These are phyloP conservation scores for Albophoma yamanashiensis DNA, from an alignment of 2,329 filamentous ascomycete genomes.

Conservation along the genomic window DNA sequence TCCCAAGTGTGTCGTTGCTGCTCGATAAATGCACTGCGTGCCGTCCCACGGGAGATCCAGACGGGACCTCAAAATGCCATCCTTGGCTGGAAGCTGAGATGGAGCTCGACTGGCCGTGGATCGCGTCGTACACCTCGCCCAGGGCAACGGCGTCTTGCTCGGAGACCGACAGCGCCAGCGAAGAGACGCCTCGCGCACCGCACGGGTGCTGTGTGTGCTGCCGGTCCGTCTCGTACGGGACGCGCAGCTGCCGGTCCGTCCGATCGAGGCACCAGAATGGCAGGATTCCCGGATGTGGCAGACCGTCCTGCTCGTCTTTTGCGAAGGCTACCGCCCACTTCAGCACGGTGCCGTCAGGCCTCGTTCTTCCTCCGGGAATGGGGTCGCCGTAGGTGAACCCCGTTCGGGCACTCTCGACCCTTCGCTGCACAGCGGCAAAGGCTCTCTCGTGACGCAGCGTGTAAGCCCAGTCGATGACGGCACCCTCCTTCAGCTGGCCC, in stretches of 20 bases:
- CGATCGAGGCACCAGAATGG: constrained; percentile 60
- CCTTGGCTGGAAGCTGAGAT: not conserved
- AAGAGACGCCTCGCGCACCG: constrained; percentile 38
- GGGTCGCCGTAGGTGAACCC: constrained; percentile 37
- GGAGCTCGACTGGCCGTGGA: constrained; percentile 8
- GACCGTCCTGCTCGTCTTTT: constrained; percentile 11
- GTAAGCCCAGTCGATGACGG: constrained; percentile 51
- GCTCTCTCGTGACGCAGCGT: constrained; percentile 25
- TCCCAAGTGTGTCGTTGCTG: not conserved
- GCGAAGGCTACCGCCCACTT: constrained; percentile 47
- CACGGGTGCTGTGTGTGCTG: constrained; percentile 33
- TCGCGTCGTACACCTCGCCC: constrained; percentile 15
- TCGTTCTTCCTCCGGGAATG: constrained; percentile 38
- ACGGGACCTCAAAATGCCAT: constrained; percentile 8
- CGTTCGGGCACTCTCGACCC: constrained; percentile 18
- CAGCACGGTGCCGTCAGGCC: constrained; percentile 43
- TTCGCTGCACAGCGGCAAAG: constrained; percentile 25
- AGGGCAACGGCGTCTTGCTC: constrained; percentile 9
- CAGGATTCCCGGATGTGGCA: constrained; percentile 33
- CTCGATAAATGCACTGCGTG: constrained; percentile 1
- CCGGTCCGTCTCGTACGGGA: constrained; percentile 28
- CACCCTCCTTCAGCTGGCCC: constrained; percentile 38
- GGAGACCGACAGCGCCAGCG: constrained; percentile 26
- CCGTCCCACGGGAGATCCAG: not conserved
- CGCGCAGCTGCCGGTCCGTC: constrained; percentile 43